Evolutionary conservation across 495 filamentous ascomycete species (phyloP), one percentile per base, ranked within the genome.

Genomic region (Jackrogersella multiformis): DNA sequence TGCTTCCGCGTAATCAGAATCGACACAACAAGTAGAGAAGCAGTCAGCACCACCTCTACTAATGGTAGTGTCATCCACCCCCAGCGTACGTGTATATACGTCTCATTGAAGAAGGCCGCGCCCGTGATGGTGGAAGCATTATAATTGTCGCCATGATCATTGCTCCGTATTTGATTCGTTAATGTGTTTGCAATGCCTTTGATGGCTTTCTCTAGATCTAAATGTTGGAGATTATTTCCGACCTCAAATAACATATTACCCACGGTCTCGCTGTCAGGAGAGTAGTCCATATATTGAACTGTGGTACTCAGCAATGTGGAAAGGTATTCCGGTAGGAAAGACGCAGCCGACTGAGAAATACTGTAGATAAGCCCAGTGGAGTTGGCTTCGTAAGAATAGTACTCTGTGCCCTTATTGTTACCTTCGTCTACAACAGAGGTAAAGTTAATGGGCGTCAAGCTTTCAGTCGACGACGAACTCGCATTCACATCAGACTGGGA

Each of bases 21-120:
- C 4, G 60, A 32, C 8, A 64, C 13, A 1, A 38, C 48, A 7
- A 69, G 49, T 10, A 65, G 44, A 0, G 49, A 12, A 34, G 61
- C 18, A 0, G 56, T 54, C n/a, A 64, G n/a, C 10, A 56, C 2
- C 13, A 48, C 44, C n/a, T 64, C 66, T 20, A 44, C 35, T 6
- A 69, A 30, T 21, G 66, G 66, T 2, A 69, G 32, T 13, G 45
- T 21, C 32, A 61, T 45, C 60, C 59, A 60, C 5, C 32, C 60
- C 60, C 60, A 64, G 10, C 60, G 55, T 10, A 69, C 66, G 26
- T 56, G 32, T 32, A 69, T 64, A 45, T 64, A 64, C 10, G 60
- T 57, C 45, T 64, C 66, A 5, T 64, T 34, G 35, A 56, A 61
- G 35, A 56, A 64, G 8, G 66, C 66, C 7, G 4, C 12, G 5